Evolutionary conservation across 139 green algal species (phyloP).

Genomic region (Klebsormidium nitens): DNA sequence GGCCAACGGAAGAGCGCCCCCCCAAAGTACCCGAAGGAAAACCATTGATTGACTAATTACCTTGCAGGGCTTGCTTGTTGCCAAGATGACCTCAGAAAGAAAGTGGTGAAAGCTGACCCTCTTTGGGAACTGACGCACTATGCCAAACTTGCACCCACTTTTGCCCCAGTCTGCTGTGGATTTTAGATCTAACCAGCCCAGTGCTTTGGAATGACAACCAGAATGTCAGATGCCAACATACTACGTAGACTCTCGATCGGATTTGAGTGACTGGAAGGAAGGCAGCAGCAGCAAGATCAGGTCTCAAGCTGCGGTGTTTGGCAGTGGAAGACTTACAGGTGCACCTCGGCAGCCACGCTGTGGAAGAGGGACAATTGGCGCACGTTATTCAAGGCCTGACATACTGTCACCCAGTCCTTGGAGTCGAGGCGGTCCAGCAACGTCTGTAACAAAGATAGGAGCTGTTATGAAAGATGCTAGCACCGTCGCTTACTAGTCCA

Average conservation of each 20-base stretch:
- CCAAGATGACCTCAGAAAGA: no score
- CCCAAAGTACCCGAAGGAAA: no score
- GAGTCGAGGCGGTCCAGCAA: constrained; percentile 12
- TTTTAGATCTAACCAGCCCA: neutral
- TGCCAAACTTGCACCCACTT: no score
- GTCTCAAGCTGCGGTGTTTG: neutral
- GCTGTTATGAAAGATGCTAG: no score
- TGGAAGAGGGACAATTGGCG: constrained; percentile 20
- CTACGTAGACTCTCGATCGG: neutral
- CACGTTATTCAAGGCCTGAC: constrained; percentile 28
- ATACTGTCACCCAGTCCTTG: constrained; percentile 24
- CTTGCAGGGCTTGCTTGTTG: no score
- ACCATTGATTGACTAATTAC: no score
- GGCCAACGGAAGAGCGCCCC: no score
- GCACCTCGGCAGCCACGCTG: no score
- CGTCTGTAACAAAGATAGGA: constrained; percentile 17
- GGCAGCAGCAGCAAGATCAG: neutral
- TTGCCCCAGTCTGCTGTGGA: no score
- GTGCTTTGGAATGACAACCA: neutral
- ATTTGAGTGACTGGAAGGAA: neutral
- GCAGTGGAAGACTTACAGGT: constrained; percentile 4
- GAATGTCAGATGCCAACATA: neutral
- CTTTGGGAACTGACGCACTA: no score
- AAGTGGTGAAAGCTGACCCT: no score
- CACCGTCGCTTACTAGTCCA: no score